Evolutionary conservation across 2,329 filamentous ascomycete genomes (phyloP).

Genomic region (Calonectria pseudoreteaudii): DNA sequence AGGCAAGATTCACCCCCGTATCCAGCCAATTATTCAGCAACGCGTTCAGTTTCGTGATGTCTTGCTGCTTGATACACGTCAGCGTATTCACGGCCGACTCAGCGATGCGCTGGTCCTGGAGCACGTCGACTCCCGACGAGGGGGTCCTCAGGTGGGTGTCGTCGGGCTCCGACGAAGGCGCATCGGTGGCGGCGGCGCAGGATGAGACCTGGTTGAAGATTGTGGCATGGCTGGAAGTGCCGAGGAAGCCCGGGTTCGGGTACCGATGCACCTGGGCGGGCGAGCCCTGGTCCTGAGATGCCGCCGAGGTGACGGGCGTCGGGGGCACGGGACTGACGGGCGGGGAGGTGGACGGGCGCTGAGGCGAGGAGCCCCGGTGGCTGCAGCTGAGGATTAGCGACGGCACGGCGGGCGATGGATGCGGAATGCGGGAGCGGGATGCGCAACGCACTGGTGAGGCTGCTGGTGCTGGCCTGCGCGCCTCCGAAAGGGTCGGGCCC

Average conservation of each 20-base stretch:
- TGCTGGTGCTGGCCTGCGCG: not conserved
- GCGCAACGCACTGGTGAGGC: not conserved
- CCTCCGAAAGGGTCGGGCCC: constrained; percentile 14
- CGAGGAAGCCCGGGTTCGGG: constrained; percentile 22
- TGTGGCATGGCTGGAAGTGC: constrained; percentile 16
- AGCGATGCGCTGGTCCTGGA: constrained; percentile 5
- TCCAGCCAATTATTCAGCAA: constrained; percentile 9
- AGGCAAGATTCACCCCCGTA: constrained; percentile 10
- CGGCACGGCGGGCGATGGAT: not conserved
- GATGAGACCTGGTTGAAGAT: constrained; percentile 18
- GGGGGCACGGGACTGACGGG: not conserved
- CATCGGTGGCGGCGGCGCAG: not conserved
- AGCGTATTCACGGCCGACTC: constrained; percentile 10
- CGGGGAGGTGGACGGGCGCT: not conserved
- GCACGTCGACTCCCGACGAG: not conserved
- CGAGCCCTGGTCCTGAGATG: not conserved
- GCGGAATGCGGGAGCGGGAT: not conserved
- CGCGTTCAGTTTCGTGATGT: not conserved
- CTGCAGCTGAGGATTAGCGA: not conserved
- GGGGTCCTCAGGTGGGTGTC: constrained; percentile 5
- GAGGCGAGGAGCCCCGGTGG: not conserved
- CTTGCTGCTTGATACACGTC: not conserved
- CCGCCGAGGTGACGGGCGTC: not conserved
- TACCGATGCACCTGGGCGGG: constrained; percentile 10
- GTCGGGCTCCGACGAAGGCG: not conserved